Evolutionary conservation across 495 filamentous ascomycete genomes (phyloP).

Genomic region (Trichoderma virens): DNA sequence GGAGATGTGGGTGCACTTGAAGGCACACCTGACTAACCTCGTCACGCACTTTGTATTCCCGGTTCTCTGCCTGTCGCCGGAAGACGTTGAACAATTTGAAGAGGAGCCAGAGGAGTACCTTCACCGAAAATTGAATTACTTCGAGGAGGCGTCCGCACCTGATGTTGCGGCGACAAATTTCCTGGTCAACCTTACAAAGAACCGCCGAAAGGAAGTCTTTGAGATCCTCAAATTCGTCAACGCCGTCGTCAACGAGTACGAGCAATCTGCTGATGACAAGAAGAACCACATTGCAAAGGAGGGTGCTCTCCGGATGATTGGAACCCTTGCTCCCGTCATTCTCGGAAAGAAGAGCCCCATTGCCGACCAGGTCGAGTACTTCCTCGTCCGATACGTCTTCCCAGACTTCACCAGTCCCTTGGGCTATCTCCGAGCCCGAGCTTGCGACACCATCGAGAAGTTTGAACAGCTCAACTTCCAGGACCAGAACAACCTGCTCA

Average conservation of each 20-base stretch:
- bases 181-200: conserved; percentile 87
- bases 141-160: conserved; percentile 91
- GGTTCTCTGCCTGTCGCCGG: conserved; percentile 82
- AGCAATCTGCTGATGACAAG: conserved; percentile 70
- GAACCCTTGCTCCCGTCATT: conserved; percentile 86
- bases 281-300: conserved; percentile 94
- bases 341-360: conserved; percentile 97
- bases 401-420: conserved; percentile 92
- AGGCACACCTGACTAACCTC: conserved; percentile 84
- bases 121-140: conserved; percentile 94
- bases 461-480: conserved; percentile 96
- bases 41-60: conserved; percentile 94
- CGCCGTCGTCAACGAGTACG: conserved; percentile 77
- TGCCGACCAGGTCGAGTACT: conserved; percentile 96
- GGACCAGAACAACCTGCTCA: conserved; percentile 85
- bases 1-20: conserved; percentile 88
- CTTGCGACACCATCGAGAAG: conserved; percentile 95
- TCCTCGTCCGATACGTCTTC: conserved; percentile 96
- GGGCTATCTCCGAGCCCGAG: conserved; percentile 88
- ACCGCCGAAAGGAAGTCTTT: conserved; percentile 91
- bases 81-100: conserved; percentile 91
- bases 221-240: conserved; percentile 91
- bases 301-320: conserved; percentile 94
- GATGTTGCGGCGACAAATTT: conserved; percentile 97
- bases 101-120: conserved; percentile 92